phyloP scores from a whole-genome alignment of 192 early-diverging fungal genomes.

The Rhizophagus clarus region DNA sequence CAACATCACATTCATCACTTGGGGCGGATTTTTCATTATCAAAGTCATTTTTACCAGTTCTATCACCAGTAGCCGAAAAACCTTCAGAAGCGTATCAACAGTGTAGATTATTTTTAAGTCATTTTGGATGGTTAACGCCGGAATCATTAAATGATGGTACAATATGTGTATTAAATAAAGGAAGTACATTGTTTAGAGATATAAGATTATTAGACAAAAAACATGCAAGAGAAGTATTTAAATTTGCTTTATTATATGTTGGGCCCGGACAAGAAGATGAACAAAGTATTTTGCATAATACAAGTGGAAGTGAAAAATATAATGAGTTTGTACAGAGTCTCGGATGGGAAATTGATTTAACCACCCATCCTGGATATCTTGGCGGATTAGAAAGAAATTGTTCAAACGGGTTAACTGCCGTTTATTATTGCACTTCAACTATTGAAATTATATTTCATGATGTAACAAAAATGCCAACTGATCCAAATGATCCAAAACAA shows the following conservation, averaged over 20 bases:
- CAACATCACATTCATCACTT: slow-evolving; percentile 23
- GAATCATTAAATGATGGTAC: slow-evolving; percentile 71
- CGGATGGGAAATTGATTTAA: slow-evolving; percentile 92
- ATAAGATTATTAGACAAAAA: slow-evolving; percentile 80
- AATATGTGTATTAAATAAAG: slow-evolving; percentile 69
- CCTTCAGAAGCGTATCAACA: slow-evolving; percentile 59
- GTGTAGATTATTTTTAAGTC: slow-evolving; percentile 72
- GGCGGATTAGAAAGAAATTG: slow-evolving; percentile 85
- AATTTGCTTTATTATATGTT: slow-evolving; percentile 92
- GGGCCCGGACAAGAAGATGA: slow-evolving; percentile 91
- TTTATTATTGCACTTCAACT: slow-evolving; percentile 84
- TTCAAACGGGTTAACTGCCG: slow-evolving; percentile 73
- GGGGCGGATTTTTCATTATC: slow-evolving; percentile 48
- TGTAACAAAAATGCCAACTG: slow-evolving; percentile 83
- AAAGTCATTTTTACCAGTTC: slow-evolving; percentile 54
- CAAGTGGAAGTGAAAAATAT: slow-evolving; percentile 70
- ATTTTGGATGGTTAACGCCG: slow-evolving; percentile 74
- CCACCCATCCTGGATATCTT: slow-evolving; percentile 79
- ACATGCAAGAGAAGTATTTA: slow-evolving; percentile 84
- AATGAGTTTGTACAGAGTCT: slow-evolving; percentile 84
- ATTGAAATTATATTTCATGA: slow-evolving; percentile 95
- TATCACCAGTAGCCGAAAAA: slow-evolving; percentile 53
- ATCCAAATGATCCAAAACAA: slow-evolving; percentile 78
- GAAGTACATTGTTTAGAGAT: slow-evolving; percentile 67
- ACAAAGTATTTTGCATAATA: slow-evolving; percentile 80